Evolutionary conservation across 2,329 filamentous ascomycete genomes (phyloP).

Genomic region (Xylogone sp.): DNA sequence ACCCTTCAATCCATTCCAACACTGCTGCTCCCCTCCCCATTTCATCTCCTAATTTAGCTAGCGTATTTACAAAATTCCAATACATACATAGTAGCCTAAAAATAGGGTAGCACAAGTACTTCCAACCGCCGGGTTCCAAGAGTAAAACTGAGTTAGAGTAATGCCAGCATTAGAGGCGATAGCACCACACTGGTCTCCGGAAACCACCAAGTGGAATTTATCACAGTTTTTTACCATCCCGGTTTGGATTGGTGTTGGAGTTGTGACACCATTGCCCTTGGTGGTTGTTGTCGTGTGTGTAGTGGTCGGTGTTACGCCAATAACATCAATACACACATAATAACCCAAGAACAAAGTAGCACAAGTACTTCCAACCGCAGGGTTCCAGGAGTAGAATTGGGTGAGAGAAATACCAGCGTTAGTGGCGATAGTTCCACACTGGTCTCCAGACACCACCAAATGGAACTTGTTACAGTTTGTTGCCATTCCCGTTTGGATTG

Average conservation of each 20-base stretch:
- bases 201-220: constrained; percentile 21
- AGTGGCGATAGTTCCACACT: constrained; percentile 21
- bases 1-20: too few species aligned
- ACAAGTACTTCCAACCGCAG: constrained; percentile 10
- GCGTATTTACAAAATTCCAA: too few species aligned
- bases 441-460: constrained; percentile 15
- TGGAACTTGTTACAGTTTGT: constrained; percentile 28
- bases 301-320: constrained; percentile 6
- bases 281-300: constrained; percentile 9
- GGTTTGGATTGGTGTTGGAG: constrained; percentile 24
- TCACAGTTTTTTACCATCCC: constrained; percentile 27
- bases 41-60: too few species aligned
- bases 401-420: constrained; percentile 17
- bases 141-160: constrained; percentile 19
- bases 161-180: constrained; percentile 22
- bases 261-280: constrained; percentile 19
- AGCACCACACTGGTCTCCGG: constrained; percentile 18
- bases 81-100: constrained; percentile 17
- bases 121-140: constrained; percentile 17
- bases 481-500: constrained; percentile 26
- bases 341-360: constrained; percentile 16
- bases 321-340: constrained; percentile 18
- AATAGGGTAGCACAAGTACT: constrained; percentile 21
- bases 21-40: too few species aligned
- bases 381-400: constrained; percentile 23